Evolutionary conservation across 257 asterid genomes (phyloP).

Genomic region (Sherardia arvensis): DNA sequence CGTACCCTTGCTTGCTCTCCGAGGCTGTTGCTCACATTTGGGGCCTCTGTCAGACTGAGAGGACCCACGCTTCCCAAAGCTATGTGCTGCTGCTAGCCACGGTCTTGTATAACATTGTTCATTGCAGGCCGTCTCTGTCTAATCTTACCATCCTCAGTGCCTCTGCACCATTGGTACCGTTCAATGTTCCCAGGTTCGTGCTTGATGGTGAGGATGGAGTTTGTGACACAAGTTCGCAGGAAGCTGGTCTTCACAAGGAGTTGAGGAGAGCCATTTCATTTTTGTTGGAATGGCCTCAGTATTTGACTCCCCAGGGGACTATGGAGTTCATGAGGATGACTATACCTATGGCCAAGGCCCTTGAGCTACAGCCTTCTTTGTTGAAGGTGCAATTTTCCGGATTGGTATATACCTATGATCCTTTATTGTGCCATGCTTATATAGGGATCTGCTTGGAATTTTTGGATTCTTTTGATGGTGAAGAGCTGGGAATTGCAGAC

Average conservation of each 20-base stretch:
- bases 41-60: constrained; percentile 71
- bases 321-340: constrained; percentile 58
- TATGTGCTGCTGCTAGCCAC: constrained; percentile 55
- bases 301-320: constrained; percentile 63
- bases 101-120: constrained; percentile 38
- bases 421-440: constrained; percentile 73
- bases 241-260: constrained; percentile 43
- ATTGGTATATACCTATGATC: constrained; percentile 66
- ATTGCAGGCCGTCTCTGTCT: constrained; percentile 32
- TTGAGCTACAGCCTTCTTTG: constrained; percentile 83
- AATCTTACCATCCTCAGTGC: constrained; percentile 40
- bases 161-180: constrained; percentile 62
- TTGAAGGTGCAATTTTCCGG: constrained; percentile 85
- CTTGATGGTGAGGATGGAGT: constrained; percentile 20
- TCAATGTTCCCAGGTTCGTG: constrained; percentile 48
- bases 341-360: constrained; percentile 58
- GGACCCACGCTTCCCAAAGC: constrained; percentile 76
- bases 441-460: constrained; percentile 50
- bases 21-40: constrained; percentile 58
- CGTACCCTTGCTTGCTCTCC: constrained; percentile 74
- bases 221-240: constrained; percentile 32
- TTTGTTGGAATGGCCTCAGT: constrained; percentile 68
- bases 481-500: constrained; percentile 57
- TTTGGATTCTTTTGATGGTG: constrained; percentile 60
- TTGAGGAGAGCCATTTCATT: constrained; percentile 71